phyloP scores from a whole-genome alignment of 2,329 filamentous ascomycete species.

The Septoria petroselini region DNA sequence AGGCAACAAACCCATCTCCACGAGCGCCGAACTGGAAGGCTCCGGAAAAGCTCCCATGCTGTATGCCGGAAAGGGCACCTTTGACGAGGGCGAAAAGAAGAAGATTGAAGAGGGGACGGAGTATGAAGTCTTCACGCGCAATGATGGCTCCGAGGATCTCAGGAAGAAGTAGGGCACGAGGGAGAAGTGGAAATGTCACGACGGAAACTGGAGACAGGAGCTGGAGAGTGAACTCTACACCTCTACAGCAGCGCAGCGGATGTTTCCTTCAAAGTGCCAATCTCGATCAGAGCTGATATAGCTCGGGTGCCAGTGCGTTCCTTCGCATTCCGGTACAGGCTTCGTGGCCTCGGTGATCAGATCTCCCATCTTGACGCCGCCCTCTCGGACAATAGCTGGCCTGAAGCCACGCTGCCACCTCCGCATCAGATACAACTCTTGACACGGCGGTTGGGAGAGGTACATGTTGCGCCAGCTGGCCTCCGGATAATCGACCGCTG shows the following conservation, averaged over 20 bases:
- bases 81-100: slow-evolving; percentile 28
- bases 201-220: not conserved
- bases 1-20: slow-evolving; percentile 81
- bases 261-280: slow-evolving; percentile 40
- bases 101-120: slow-evolving; percentile 35
- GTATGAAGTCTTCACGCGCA: slow-evolving; percentile 34
- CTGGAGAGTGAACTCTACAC: slow-evolving; percentile 29
- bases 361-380: slow-evolving; percentile 37
- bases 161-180: slow-evolving; percentile 30
- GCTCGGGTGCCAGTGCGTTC: slow-evolving; percentile 33
- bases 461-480: slow-evolving; percentile 40
- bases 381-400: slow-evolving; percentile 30
- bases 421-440: slow-evolving; percentile 33
- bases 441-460: slow-evolving; percentile 37
- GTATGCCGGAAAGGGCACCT: slow-evolving; percentile 65
- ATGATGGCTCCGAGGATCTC: slow-evolving; percentile 34
- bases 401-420: slow-evolving; percentile 31
- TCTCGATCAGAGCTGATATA: slow-evolving; percentile 36
- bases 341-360: slow-evolving; percentile 32
- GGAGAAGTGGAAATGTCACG: not conserved
- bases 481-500: slow-evolving; percentile 31
- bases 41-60: slow-evolving; percentile 55
- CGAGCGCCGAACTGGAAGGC: slow-evolving; percentile 60
- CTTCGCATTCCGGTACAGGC: slow-evolving; percentile 19
- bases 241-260: slow-evolving; percentile 30